Evolutionary conservation across 805 yeast species (phyloP), one percentile per base, ranked within the genome.

Genomic region (Torulaspora delbrueckii): DNA sequence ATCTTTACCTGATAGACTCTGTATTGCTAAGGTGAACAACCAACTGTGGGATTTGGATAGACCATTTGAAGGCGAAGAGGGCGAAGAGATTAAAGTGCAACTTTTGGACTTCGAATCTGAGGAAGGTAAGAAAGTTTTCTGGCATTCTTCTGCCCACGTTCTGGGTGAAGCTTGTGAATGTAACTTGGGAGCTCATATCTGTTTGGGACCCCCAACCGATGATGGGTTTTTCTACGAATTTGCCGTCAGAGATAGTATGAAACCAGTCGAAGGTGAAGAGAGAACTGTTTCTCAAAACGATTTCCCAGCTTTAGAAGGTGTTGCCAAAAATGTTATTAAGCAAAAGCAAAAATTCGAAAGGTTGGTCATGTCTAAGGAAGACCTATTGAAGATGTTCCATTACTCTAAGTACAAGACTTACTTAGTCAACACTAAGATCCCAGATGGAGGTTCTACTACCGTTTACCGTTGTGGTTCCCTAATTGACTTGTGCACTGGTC

Each of bases 101-200:
- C 83, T 89, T 60, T 78, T 88, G 64, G 97, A 90, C 65, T 93
- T 93, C 60, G 95, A 88, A 32, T 76, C 87, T 50, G 86, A 86
- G n/a, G 97, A 90, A 62, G 99, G 98, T 69, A 87, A 84, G 66
- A 81, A 82, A 54, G 98, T 91, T 28, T 93, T 93, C 72, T 93
- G 99, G 99, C 99, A 93, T 69, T 93, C 99, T 2, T 85, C 96
- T 55, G 99, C 99, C 43, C 99, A 93, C 71, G 91, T 93, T 45
- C 74, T 93, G 58, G 99, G 99, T 71, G 99, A 93, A 74, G 91
- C 97, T 40, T 86, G 96, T 74, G 99, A 93, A 73, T 84, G 96
- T 68, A 93, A 88, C 68, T 75, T 84, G 66, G 98, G 97, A 56
- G 95, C 96, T 54, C 96, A 91, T 67, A 80, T 93, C 55, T 81